These are phyloP conservation scores for Tylopilus sp. DNA, from an alignment of 768 basidiomycete species.

Conservation along the genomic window DNA sequence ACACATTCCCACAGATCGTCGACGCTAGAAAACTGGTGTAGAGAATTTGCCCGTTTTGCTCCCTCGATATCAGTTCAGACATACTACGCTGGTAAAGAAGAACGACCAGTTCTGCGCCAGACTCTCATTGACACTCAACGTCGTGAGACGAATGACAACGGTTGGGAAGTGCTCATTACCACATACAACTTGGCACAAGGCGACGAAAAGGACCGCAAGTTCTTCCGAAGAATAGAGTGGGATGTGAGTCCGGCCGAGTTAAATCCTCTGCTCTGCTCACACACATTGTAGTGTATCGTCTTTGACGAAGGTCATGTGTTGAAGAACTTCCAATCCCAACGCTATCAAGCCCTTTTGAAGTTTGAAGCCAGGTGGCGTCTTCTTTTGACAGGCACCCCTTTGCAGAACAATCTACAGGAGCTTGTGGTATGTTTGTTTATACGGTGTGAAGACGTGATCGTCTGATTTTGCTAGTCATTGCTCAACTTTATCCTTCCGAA, in stretches of 20 bases:
- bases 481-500: conserved; percentile 97
- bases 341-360: conserved; percentile 84
- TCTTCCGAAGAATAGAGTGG: conserved; percentile 89
- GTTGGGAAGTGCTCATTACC: conserved; percentile 93
- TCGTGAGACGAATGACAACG: conserved; percentile 46
- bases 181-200: conserved; percentile 95
- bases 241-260: conserved; percentile 55
- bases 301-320: conserved; percentile 97
- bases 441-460: conserved; percentile 1
- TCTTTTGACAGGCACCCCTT: conserved; percentile 90
- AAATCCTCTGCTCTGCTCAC: neutral
- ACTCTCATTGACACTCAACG: conserved; percentile 62
- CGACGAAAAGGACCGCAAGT: conserved; percentile 83
- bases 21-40: conserved; percentile 97
- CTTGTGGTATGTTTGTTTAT: conserved; percentile 61
- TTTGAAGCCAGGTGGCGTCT: conserved; percentile 88
- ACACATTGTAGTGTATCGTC: conserved; percentile 66
- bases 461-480: conserved; percentile 61
- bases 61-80: conserved; percentile 82
- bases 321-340: conserved; percentile 97
- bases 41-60: conserved; percentile 91
- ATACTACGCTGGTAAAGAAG: conserved; percentile 92
- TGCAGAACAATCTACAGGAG: conserved; percentile 90
- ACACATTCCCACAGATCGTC: conserved; percentile 61
- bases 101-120: conserved; percentile 70